These are phyloP conservation scores for Haplosporangium gracile DNA, from an alignment of 192 early-diverging fungal genomes.

Conservation along the genomic window DNA sequence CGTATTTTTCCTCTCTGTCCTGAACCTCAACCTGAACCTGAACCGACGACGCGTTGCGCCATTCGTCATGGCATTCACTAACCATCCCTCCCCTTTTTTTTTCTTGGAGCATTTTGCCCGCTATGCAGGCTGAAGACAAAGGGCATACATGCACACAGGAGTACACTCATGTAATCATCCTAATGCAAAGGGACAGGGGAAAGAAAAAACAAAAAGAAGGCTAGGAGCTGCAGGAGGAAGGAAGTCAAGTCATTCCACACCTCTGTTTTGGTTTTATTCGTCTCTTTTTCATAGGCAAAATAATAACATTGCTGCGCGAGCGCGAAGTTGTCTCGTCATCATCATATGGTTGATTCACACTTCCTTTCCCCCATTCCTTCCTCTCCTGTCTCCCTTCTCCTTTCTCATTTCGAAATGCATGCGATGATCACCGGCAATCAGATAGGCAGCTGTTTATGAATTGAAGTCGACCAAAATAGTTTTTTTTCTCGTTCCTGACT, in stretches of 20 bases:
- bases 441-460: not conserved
- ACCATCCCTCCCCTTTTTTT: not conserved
- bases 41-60: too few relatives aligned
- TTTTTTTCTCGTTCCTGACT: not conserved
- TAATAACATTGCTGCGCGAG: not conserved
- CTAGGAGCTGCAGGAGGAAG: not conserved
- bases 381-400: too few relatives aligned
- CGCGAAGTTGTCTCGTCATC: not conserved
- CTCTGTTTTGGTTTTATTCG: not conserved
- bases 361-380: not conserved
- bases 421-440: not conserved
- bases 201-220: not conserved
- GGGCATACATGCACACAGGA: not conserved
- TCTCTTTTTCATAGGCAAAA: not conserved
- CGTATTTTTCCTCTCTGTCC: too few relatives aligned
- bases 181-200: not conserved
- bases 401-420: too few relatives aligned
- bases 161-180: not conserved
- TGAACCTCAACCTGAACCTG: too few relatives aligned
- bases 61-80: too few relatives aligned
- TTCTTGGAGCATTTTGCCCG: not conserved
- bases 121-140: not conserved
- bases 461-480: not conserved
- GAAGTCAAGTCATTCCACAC: not conserved
- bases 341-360: not conserved